phyloP scores from a whole-genome alignment of 1,139 yeast genomes.

The Groenewaldozyma auringiensis region DNA sequence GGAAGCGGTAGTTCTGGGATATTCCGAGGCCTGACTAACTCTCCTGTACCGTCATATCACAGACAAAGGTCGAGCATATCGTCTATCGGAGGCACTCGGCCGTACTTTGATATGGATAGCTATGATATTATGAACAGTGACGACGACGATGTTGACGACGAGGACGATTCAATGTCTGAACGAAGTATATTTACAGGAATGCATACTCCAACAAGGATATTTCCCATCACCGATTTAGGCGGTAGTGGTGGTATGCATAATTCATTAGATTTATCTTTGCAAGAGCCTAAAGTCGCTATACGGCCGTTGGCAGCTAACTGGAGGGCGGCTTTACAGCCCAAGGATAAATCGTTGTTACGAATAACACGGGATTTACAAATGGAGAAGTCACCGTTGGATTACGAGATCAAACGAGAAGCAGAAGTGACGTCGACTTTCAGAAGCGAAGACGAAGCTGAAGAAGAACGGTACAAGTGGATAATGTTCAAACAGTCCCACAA shows the following conservation, averaged over 20 bases:
- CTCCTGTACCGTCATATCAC: neutral
- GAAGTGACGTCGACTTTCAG: slow-evolving; percentile 28
- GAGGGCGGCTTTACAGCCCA: slow-evolving; percentile 21
- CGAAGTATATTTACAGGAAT: too few species aligned
- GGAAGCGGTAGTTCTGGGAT: too few species aligned
- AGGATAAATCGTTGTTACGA: slow-evolving; percentile 26
- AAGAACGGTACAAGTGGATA: slow-evolving; percentile 4
- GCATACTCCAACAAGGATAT: too few species aligned
- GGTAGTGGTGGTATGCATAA: too few species aligned
- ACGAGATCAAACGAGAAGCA: slow-evolving; percentile 29
- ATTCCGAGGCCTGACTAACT: neutral
- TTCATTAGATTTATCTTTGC: too few species aligned
- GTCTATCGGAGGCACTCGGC: neutral
- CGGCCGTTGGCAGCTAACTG: neutral
- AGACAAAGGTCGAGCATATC: neutral
- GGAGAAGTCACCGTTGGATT: slow-evolving; percentile 29
- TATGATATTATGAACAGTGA: slow-evolving; percentile 2
- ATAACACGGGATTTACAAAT: slow-evolving; percentile 28
- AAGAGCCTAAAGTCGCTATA: neutral
- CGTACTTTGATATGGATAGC: neutral
- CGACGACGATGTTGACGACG: slow-evolving; percentile 2
- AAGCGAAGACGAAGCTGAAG: slow-evolving; percentile 16
- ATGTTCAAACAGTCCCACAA: neutral
- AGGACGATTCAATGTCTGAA: slow-evolving; percentile 4
- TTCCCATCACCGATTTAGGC: too few species aligned